A percentile compares a stretch with the other conserved stretches of the same genome.
Conservation (phyloP, 805 yeast genomes). For the Debaryomyces castellii region DNA sequence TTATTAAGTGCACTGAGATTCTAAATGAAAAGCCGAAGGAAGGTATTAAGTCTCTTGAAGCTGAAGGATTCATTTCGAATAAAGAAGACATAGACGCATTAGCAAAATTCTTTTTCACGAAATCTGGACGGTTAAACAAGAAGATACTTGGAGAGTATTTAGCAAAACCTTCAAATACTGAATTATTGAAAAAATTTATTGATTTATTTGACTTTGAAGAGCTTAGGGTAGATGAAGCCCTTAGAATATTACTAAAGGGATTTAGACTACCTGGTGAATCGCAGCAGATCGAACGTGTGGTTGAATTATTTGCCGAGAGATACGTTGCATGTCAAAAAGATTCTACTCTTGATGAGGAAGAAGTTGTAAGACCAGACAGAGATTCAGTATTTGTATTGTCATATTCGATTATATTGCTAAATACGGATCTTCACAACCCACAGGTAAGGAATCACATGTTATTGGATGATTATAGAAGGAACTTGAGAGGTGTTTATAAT, state of each 20-base stretch:
- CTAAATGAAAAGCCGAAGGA: conserved; percentile 79
- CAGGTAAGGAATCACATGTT: conserved; percentile 92
- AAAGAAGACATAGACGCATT: conserved; percentile 55
- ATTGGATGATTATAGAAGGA: conserved; percentile 73
- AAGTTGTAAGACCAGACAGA: conserved; percentile 63
- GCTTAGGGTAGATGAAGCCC: conserved; percentile 88
- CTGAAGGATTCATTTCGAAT: conserved; percentile 59
- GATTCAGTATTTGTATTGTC: conserved; percentile 89
- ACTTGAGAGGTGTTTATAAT: conserved; percentile 77
- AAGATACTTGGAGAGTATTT: conserved; percentile 82
- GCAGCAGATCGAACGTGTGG: conserved; percentile 90
- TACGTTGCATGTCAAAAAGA: conserved; percentile 64
- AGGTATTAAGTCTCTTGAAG: conserved; percentile 67
- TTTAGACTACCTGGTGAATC: conserved; percentile 97
- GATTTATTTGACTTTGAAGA: conserved; percentile 70
- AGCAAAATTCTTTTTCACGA: conserved; percentile 73
- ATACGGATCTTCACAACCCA: conserved; percentile 92
- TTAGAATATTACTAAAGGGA: conserved; percentile 74
- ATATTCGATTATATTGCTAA: conserved; percentile 89
- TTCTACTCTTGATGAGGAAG: conserved; percentile 21
- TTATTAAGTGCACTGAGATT: conserved; percentile 68
- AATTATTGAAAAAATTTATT: conserved; percentile 64
- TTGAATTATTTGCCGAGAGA: conserved; percentile 80
- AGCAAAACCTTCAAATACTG: conserved; percentile 69
- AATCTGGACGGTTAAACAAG: conserved; percentile 82